Conservation (phyloP, 2,329 filamentous ascomycete species). For the Fusarium abutilonis region DNA sequence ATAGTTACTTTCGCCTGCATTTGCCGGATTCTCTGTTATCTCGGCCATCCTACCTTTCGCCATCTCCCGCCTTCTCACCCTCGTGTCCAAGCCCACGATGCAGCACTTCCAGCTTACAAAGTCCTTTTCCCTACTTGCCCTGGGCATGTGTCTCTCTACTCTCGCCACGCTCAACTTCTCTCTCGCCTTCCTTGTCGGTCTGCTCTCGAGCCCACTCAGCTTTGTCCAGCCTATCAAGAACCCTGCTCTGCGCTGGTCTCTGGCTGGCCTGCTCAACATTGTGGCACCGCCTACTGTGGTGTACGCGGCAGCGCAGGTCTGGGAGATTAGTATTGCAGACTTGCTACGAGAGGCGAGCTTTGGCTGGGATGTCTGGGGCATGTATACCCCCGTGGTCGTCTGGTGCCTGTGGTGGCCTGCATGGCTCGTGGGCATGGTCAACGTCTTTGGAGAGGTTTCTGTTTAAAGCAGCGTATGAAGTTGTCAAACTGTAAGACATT, state of each 20-base stretch:
- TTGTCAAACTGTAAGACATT: not conserved
- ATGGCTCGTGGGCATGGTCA: constrained; percentile 75
- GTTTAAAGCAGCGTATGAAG: constrained; percentile 14
- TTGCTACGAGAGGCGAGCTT: constrained; percentile 80
- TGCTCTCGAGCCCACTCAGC: constrained; percentile 80
- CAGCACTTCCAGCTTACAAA: constrained; percentile 84
- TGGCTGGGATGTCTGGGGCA: constrained; percentile 88
- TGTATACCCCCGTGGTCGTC: constrained; percentile 89
- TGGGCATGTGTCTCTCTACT: constrained; percentile 91
- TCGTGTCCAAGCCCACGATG: constrained; percentile 61
- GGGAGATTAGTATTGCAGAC: constrained; percentile 57
- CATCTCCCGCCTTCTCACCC: constrained; percentile 65
- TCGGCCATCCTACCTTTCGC: constrained; percentile 67
- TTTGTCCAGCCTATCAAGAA: constrained; percentile 68
- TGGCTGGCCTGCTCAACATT: constrained; percentile 64
- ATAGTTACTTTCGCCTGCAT: constrained; percentile 69
- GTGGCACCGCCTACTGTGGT: constrained; percentile 70
- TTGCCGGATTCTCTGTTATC: constrained; percentile 64
- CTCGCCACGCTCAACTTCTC: constrained; percentile 97
- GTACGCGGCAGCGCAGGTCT: constrained; percentile 57
- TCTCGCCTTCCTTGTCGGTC: constrained; percentile 83
- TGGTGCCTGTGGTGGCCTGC: constrained; percentile 97
- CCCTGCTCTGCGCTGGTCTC: constrained; percentile 53
- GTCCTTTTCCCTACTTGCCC: constrained; percentile 89
- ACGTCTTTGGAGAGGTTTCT: constrained; percentile 58